Conservation (phyloP, 2,329 filamentous ascomycete genomes). For the Podosphaera xanthii region DNA sequence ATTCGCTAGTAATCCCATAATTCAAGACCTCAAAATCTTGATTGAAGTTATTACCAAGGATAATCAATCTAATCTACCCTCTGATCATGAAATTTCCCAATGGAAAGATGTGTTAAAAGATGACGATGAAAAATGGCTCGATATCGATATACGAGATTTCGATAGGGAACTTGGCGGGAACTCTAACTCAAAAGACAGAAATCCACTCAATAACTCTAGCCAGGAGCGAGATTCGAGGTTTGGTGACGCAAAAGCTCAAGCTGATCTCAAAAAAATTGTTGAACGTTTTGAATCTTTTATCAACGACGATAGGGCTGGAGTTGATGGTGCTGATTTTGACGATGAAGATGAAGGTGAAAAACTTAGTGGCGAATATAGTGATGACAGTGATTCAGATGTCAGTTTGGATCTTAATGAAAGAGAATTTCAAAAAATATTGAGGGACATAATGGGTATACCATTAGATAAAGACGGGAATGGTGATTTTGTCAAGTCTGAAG, state of each 20-base stretch:
- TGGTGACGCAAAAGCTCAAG: slow-evolving; percentile 43
- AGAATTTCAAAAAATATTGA: slow-evolving; percentile 72
- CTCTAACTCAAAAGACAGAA: slow-evolving; percentile 19
- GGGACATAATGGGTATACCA: slow-evolving; percentile 62
- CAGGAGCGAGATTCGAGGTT: slow-evolving; percentile 23
- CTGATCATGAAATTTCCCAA: slow-evolving; percentile 42
- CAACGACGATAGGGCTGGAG: slow-evolving; percentile 60
- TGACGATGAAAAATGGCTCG: slow-evolving; percentile 76
- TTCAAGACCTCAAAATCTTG: slow-evolving; percentile 54
- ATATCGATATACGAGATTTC: slow-evolving; percentile 78
- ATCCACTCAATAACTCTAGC: slow-evolving; percentile 1
- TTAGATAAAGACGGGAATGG: slow-evolving; percentile 6
- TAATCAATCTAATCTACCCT: slow-evolving; percentile 31
- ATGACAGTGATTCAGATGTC: slow-evolving; percentile 50
- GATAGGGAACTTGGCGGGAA: slow-evolving; percentile 48
- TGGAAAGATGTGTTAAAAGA: slow-evolving; percentile 44
- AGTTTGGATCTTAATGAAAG: slow-evolving; percentile 50
- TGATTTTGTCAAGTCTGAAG: no score
- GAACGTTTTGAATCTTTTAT: slow-evolving; percentile 82
- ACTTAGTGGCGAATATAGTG: slow-evolving; percentile 28
- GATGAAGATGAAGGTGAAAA: slow-evolving; percentile 26
- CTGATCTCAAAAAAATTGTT: slow-evolving; percentile 74
- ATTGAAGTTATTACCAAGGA: slow-evolving; percentile 43
- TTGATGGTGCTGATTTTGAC: slow-evolving; percentile 51
- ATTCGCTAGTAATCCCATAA: slow-evolving; percentile 41